Base-by-base conservation (phyloP, 495 filamentous ascomycete genomes). In the Aspergillus taichungensis region DNA sequence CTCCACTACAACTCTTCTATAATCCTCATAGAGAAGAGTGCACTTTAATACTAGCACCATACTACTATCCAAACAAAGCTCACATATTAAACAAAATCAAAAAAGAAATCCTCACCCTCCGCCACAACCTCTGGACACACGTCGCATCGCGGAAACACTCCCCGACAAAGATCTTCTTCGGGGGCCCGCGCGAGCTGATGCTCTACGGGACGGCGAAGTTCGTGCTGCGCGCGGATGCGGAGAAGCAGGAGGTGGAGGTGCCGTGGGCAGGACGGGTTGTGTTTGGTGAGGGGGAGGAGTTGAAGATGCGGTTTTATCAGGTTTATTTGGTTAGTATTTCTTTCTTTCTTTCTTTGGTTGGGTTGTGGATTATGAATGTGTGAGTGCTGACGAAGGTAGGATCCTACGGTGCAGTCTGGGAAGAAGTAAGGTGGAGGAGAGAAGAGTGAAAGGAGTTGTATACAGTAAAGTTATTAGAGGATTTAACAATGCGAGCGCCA, bases 281-380 rank as follows among this genome's bases (percentile, higher is more conserved):
- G 11, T 67, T 84, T 61, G 68, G 54, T 52, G 66, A 62, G 29
- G 67, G 59, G 3, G 70, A 65, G 14, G 62, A 41, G 31, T 62
- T 74, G 50, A 77, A 71, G 63, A 76, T 82, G 76, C 64, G 59
- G 46, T 78, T 77, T 52, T 84, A 84, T 68, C 78, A 82, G 61
- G 79, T 84, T 46, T 84, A 81, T 62, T 58, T 84, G 62, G 79
- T 80, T 42, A 51, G 73, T 68, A 13, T 55, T 18, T 30, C 37
- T 12, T 10, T 30, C 11, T 48, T 36, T 40, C 9, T 43, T 41
- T 24, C 13, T 30, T 32, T 42, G 27, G 30, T 29, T 3, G 7
- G 18, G 35, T 31, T 28, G 9, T 45, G 28, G 40, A 12, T 30
- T 30, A 36, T 40, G 29, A 8, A n/a, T n/a, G n/a, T 33, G 32